Conservation (phyloP, 805 yeast genomes). For the Cyberlindnera mississippiensis region DNA sequence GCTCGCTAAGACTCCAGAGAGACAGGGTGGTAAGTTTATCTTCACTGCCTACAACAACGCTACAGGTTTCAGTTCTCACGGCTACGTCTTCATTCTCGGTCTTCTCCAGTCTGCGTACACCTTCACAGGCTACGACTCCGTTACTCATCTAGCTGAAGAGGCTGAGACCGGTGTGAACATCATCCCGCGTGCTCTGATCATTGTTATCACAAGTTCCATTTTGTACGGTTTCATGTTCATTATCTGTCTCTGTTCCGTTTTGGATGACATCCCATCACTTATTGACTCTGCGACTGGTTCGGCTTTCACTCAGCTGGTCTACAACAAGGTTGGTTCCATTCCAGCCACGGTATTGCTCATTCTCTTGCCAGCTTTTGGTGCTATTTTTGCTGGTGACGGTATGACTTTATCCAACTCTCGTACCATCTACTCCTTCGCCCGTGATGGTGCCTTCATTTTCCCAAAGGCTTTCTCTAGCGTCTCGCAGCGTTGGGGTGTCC, state of each 20-base stretch:
- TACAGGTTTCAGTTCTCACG: conserved; percentile 25
- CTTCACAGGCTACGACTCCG: conserved; percentile 33
- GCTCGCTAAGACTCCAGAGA: conserved; percentile 22
- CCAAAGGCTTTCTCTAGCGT: conserved; percentile 29
- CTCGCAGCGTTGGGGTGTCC: conserved; percentile 26
- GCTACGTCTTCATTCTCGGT: conserved; percentile 27
- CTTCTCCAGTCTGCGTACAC: conserved; percentile 27
- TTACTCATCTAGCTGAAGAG: conserved; percentile 35
- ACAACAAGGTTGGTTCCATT: conserved; percentile 26
- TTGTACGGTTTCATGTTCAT: conserved; percentile 32
- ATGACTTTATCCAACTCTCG: conserved; percentile 32
- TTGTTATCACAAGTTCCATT: conserved; percentile 28
- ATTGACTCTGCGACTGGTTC: conserved; percentile 24
- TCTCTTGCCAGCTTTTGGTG: conserved; percentile 24
- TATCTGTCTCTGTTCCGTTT: conserved; percentile 29
- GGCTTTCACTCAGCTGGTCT: conserved; percentile 25
- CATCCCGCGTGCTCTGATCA: conserved; percentile 33
- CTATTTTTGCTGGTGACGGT: conserved; percentile 26
- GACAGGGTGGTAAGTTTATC: conserved; percentile 25
- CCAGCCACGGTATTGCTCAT: conserved; percentile 28
- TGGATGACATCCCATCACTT: conserved; percentile 19
- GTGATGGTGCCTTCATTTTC: conserved; percentile 33
- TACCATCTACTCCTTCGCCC: conserved; percentile 34
- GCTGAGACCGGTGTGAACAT: conserved; percentile 26
- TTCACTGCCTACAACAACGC: conserved; percentile 25